phyloP scores from a whole-genome alignment of 176 grass and related monocot genomes.

The Saccharum officinarum region DNA sequence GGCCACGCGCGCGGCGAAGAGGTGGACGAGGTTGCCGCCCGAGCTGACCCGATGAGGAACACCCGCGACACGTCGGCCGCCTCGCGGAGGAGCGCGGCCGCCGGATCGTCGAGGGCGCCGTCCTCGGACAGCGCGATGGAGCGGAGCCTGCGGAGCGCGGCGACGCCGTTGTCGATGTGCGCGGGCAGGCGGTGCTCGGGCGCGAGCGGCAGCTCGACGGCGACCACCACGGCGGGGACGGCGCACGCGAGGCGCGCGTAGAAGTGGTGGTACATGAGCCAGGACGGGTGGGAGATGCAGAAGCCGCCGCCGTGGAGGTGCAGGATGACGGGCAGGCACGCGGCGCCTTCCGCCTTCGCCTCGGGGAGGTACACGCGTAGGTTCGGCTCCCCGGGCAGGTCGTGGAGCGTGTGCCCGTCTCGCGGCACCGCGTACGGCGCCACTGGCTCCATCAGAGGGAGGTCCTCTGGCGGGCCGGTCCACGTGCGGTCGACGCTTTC shows the following conservation, averaged over 20 bases:
- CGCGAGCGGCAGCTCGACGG: conserved; percentile 72
- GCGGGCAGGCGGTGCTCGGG: conserved; percentile 70
- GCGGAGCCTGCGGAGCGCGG: conserved; percentile 57
- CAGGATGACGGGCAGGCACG: conserved; percentile 54
- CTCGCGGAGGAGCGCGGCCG: conserved; percentile 34
- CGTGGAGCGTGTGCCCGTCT: conserved; percentile 82
- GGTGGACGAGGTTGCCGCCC: conserved; percentile 82
- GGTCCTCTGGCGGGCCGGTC: conserved; percentile 65
- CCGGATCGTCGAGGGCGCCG: conserved; percentile 9
- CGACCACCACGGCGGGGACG: conserved; percentile 60
- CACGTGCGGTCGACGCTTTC: conserved; percentile 88
- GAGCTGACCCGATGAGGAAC: conserved; percentile 91
- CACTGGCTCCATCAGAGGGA: conserved; percentile 70
- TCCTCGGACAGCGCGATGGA: conserved; percentile 26
- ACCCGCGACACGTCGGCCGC: conserved; percentile 60
- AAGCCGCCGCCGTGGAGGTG: conserved; percentile 90
- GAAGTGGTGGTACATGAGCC: conserved; percentile 89
- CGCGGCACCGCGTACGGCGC: conserved; percentile 38
- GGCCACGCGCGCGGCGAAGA: conserved; percentile 37
- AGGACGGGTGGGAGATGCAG: conserved; percentile 75
- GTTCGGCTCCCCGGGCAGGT: conserved; percentile 64
- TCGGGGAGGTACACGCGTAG: conserved; percentile 79
- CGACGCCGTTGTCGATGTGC: conserved; percentile 47
- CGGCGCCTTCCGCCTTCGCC: background rate
- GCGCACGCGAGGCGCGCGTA: conserved; percentile 71